Base-by-base conservation (phyloP, 164 flowering plant genomes). In the Litsea cubeba region DNA sequence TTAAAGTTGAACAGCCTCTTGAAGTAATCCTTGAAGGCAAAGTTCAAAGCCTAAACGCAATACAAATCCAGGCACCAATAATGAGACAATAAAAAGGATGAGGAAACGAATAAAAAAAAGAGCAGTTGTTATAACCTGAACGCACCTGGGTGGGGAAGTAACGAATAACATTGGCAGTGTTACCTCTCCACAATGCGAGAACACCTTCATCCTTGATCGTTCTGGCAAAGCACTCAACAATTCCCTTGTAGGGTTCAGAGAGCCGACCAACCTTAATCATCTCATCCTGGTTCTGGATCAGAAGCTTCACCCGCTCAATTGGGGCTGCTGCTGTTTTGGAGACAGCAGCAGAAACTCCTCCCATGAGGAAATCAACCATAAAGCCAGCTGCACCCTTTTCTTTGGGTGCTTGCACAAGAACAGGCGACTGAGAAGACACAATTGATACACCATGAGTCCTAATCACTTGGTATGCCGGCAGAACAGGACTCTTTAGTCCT, bases 21-120 rank as follows among this genome's bases (percentile, higher is more conserved):
- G 80, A 87, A 87, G 83, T 85, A 87, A 79, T 87, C 90, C 77
- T 85, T 85, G 79, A 87, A 87, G 70, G 88, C 90, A 84, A 84
- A 87, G 78, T 87, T 85, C 74, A 87, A 69, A 50, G 88, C 88
- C 88, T 85, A 76, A 32, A 46, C 2, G 40, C 69, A 68, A 20
- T n/a, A 20, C 50, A 40, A 62, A 22, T 3, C 64, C 64, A 62
- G 22, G 10, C 32, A 18, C 64, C 67, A 64, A 11, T 65, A 25
- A 65, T 17, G 11, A 65, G 32, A 65, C 15, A 14, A 5, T 2
- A 65, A 18, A 28, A 14, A 17, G 30, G 17, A 25, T 4, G 18
- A 26, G 5, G 17, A 17, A 12, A 12, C 26, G 3, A 20, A 17
- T 15, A 20, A 68, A 30, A 3, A 30, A 30, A 30, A 30, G 2